Base-by-base conservation (phyloP, 345 rosid species). In the Chamaenerion angustifolium region DNA sequence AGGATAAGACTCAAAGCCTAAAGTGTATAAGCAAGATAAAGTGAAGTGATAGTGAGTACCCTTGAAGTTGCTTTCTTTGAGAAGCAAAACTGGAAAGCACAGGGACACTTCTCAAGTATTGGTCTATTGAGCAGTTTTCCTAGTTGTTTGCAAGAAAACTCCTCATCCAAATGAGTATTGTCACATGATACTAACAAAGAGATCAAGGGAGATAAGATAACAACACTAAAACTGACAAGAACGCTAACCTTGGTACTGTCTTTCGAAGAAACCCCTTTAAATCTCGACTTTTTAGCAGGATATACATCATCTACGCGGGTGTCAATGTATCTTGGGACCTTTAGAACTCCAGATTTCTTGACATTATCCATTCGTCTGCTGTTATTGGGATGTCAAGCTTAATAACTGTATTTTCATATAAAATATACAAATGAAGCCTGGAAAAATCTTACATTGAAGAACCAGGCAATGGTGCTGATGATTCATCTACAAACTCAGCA, bases 221-320 rank as follows among this genome's bases (percentile, higher is more conserved):
- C 41, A 16, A 12, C 51, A 52, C 16, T 12, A 56, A 52, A 61
- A 52, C 43, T 16, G 35, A 8, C 57, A 55, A 10, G 60, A 16
- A 35, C 41, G 48, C 64, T 44, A 53, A 92, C 96, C 95, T 88
- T 76, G 11, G 66, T 61, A 64, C 64, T 79, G 49, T 72, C 99
- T 69, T 88, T 92, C 55, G 56, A 71, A 17, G 76, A 55, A 41
- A 52, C 60, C 67, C 71, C 53, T 71, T 71, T 68, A 52, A 73
- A 66, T 72, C 83, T 78, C 45, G 83, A 66, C 58, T 92, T 92
- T 71, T 80, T 84, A 41, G 71, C 86, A 54, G 94, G 88, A 62
- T 70, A 92, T 6, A 84, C 71, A 61, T 77, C 88, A 73, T 79
- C 64, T 75, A 88, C 69, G 46, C 82, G 88, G 43, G 69, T 80